Conservation (phyloP, 192 early-diverging fungal species). For the Mortierella alpina region DNA sequence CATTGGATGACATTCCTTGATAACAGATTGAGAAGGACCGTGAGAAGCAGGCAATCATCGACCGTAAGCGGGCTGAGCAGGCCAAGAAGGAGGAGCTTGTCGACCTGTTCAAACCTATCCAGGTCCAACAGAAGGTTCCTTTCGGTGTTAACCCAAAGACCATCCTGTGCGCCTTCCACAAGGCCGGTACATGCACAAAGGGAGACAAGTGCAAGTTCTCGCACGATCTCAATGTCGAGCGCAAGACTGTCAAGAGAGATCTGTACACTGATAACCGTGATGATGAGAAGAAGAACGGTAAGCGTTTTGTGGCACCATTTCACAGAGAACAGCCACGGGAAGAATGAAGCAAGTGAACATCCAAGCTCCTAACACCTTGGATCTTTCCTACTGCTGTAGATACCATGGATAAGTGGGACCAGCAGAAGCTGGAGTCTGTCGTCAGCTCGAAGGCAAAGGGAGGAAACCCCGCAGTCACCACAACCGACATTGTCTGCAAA, state of each 20-base stretch:
- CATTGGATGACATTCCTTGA: not conserved
- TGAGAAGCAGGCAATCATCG: slow-evolving; percentile 65
- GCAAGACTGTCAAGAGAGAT: slow-evolving; percentile 93
- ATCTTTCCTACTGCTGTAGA: slow-evolving; percentile 55
- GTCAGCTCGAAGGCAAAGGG: slow-evolving; percentile 80
- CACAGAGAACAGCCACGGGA: not conserved
- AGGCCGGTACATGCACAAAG: slow-evolving; percentile 90
- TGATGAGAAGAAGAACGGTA: slow-evolving; percentile 63
- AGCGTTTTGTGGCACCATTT: not conserved
- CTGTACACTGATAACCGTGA: slow-evolving; percentile 90
- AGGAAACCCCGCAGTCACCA: slow-evolving; percentile 79
- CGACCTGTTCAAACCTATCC: slow-evolving; percentile 91
- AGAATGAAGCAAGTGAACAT: not conserved
- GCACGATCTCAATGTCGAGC: slow-evolving; percentile 90
- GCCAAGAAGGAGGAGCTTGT: slow-evolving; percentile 91
- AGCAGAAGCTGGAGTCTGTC: slow-evolving; percentile 89
- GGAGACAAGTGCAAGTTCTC: slow-evolving; percentile 97
- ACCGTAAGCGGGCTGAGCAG: slow-evolving; percentile 84
- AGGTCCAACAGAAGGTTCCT: slow-evolving; percentile 91
- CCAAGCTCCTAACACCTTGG: not conserved
- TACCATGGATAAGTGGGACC: slow-evolving; percentile 98
- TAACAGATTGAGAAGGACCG: slow-evolving; percentile 74
- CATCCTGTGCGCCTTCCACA: slow-evolving; percentile 92
- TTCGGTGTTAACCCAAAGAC: slow-evolving; percentile 98
- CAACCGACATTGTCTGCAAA: slow-evolving; percentile 99